A percentile compares a stretch with the other conserved stretches of the same genome.
These are phyloP conservation scores for Picea abies DNA, from an alignment of 83 land plant genomes.

Conservation along the genomic window DNA sequence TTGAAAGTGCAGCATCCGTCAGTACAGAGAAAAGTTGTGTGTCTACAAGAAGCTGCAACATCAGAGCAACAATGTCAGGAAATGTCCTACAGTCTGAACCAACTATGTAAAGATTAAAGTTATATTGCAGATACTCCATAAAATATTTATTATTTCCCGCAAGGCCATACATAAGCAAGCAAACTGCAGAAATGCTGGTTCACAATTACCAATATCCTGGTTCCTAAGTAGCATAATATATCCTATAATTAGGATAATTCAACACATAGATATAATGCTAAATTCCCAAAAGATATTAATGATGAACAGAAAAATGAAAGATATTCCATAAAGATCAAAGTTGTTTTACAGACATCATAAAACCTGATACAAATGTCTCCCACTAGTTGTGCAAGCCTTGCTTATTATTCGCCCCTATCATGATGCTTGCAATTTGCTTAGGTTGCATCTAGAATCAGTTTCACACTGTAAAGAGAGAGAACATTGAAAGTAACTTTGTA, in stretches of 20 bases:
- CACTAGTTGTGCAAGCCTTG: too few relatives aligned
- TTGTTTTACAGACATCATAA: too few relatives aligned
- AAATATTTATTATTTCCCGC: not conserved
- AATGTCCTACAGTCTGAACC: not conserved
- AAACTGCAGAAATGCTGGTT: not conserved
- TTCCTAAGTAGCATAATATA: not conserved
- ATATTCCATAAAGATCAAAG: too few relatives aligned
- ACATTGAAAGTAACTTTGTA: not conserved
- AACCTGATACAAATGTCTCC: too few relatives aligned
- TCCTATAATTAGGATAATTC: too few relatives aligned
- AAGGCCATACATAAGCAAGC: not conserved
- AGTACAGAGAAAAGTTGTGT: constrained; percentile 64
- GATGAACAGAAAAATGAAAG: too few relatives aligned
- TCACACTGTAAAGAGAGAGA: too few relatives aligned
- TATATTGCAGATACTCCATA: not conserved
- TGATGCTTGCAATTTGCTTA: too few relatives aligned
- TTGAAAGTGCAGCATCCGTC: constrained; percentile 51
- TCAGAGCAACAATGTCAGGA: not conserved
- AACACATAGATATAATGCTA: too few relatives aligned
- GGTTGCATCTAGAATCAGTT: too few relatives aligned
- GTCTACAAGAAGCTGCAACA: constrained; percentile 60
- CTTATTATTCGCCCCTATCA: too few relatives aligned
- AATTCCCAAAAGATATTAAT: too few relatives aligned
- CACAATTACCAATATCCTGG: not conserved
- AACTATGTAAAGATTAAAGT: not conserved